These are phyloP conservation scores for Hymenoscyphus repandus DNA, from an alignment of 2,329 filamentous ascomycete species.

Conservation along the genomic window DNA sequence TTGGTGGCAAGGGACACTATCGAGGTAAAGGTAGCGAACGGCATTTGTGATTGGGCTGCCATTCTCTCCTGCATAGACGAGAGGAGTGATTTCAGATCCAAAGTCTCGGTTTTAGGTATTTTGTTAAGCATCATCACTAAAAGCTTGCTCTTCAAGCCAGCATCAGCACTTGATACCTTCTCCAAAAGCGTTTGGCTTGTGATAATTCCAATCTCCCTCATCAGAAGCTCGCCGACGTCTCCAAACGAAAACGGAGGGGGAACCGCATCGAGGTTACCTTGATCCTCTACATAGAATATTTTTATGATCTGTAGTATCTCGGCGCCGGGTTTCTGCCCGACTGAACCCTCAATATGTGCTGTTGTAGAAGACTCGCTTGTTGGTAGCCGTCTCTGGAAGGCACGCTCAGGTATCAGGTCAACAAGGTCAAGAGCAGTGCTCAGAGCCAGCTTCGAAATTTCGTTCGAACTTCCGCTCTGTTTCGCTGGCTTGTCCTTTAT, in stretches of 20 bases:
- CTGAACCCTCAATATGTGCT: conserved; percentile 25
- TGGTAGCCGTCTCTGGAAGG: conserved; percentile 42
- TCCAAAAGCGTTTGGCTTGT: conserved; percentile 43
- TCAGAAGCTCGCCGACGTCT: conserved; percentile 55
- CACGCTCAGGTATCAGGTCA: conserved; percentile 59
- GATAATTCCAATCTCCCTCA: conserved; percentile 53
- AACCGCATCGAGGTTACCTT: conserved; percentile 61
- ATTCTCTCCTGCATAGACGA: conserved; percentile 47
- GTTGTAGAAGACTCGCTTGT: conserved; percentile 23
- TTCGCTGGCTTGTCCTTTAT: conserved; percentile 35
- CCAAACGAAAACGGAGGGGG: conserved; percentile 53
- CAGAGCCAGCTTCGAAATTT: conserved; percentile 33
- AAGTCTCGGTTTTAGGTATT: conserved; percentile 38
- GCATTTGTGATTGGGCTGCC: conserved; percentile 33
- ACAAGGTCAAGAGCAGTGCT: conserved; percentile 52
- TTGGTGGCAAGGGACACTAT: conserved; percentile 53
- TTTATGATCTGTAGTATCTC: conserved; percentile 57
- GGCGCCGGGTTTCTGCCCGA: conserved; percentile 35
- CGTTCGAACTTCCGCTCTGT: conserved; percentile 21
- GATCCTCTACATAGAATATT: conserved; percentile 64
- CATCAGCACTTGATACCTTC: conserved; percentile 39
- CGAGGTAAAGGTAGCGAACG: conserved; percentile 53
- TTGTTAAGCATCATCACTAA: conserved; percentile 55
- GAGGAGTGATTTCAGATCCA: conserved; percentile 45
- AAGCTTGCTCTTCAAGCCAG: conserved; percentile 54